Conservation (phyloP, 345 rosid species). For the Pseudoturritis turrita region DNA sequence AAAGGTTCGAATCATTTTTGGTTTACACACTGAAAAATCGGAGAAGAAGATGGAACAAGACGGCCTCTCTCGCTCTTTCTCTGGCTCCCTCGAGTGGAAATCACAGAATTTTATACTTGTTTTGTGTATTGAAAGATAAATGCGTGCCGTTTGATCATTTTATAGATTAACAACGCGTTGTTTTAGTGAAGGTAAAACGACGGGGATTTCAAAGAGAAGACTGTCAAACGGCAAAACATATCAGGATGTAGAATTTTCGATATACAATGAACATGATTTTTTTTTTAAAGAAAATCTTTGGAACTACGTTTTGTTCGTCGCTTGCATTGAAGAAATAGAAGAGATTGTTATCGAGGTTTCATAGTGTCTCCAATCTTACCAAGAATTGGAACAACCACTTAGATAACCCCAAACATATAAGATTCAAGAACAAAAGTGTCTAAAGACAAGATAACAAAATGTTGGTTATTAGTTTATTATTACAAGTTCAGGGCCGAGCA, state of each 20-base stretch:
- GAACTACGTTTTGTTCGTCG: too few relatives aligned
- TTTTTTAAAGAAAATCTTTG: not conserved
- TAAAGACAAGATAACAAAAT: too few relatives aligned
- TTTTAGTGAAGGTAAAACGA: not conserved
- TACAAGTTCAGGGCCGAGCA: too few relatives aligned
- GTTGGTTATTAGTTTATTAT: too few relatives aligned
- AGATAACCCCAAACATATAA: too few relatives aligned
- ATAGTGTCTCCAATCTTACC: too few relatives aligned
- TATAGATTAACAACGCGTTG: not conserved
- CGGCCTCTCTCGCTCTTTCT: not conserved
- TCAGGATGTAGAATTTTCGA: too few relatives aligned
- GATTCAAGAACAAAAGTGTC: too few relatives aligned
- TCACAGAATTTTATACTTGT: not conserved
- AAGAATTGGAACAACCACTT: too few relatives aligned
- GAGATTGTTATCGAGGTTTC: too few relatives aligned
- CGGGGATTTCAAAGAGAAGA: not conserved
- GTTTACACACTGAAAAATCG: not conserved
- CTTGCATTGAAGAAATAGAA: too few relatives aligned
- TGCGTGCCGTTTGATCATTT: not conserved
- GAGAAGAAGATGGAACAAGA: not conserved
- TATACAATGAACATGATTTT: not conserved
- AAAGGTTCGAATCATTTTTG: constrained; percentile 20
- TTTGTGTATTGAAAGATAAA: not conserved
- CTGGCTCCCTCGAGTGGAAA: not conserved
- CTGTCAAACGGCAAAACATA: not conserved